Evolutionary conservation across 2,329 filamentous ascomycete genomes (phyloP), one percentile per base, ranked within the genome.

Genomic region (Phialophora tarda): DNA sequence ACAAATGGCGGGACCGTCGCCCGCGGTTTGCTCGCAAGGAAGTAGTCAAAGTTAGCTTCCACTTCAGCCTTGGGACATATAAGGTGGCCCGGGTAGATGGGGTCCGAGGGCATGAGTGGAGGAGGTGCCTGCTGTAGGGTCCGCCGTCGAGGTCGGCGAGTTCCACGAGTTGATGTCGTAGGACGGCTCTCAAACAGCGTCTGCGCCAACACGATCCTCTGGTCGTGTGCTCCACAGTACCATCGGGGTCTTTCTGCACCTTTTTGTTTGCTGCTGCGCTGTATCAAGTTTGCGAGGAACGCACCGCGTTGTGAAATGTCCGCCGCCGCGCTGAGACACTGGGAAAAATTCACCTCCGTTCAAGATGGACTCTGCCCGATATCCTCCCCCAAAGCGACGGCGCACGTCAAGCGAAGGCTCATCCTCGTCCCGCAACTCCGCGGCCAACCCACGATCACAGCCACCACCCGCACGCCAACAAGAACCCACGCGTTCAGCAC

Each of bases 361-460:
- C 32, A 28, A 17, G 14, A 70, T 70, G 68, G 65, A 70, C 34
- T 24, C 62, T 56, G 60, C 58, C 26, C 54, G 47, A 8, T 68
- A 68, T 24, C 63, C 58, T 28, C 63, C 56, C n/a, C 47, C 63
- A 4, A 71, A 71, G 48, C 68, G 69, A 47, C 67, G 67, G 41
- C 65, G 69, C n/a, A 71, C 67, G 28, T 71, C 69, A 38, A 67
- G 56, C 24, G 53, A 54, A 48, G 69, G 62, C 47, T 71, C 69
- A 7, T 64, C 63, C 48, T 63, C 64, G 3, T 70, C 68, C 24
- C 26, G 65, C n/a, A 60, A 60, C 14, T 64, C 67, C 50, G 23
- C 47, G 3, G 23, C 54, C 54, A 51, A 59, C 23, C 56, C 61
- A 38, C 44, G 62, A 24, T 26, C 65, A 14, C 50, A 56, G n/a